Evolutionary conservation across 176 grass and related monocot species (phyloP).

Genomic region (Chloris gayana): DNA sequence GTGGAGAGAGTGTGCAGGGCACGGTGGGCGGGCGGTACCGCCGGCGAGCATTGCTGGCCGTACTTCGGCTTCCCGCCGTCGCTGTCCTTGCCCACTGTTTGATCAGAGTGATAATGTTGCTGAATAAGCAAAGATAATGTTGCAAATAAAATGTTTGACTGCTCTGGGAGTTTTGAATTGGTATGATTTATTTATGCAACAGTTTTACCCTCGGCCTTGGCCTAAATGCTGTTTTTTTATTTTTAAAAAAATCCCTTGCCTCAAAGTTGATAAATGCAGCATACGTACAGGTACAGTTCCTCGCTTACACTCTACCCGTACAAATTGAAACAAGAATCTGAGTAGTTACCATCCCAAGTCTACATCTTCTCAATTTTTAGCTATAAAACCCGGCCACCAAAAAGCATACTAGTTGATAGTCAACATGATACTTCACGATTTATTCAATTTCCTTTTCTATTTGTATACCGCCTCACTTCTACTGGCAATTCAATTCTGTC

Average conservation of each 20-base stretch:
- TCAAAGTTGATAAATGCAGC: too few relatives aligned
- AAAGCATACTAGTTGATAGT: background rate
- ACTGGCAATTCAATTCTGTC: background rate
- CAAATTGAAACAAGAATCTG: slow-evolving; percentile 9
- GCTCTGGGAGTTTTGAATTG: background rate
- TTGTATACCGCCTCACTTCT: slow-evolving; percentile 10
- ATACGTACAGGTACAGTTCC: too few relatives aligned
- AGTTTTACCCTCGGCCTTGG: background rate
- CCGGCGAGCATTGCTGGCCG: slow-evolving; percentile 37
- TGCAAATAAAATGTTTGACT: background rate
- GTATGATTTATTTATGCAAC: background rate
- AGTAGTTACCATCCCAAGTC: background rate
- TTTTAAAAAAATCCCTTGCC: too few relatives aligned
- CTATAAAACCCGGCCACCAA: slow-evolving; percentile 15
- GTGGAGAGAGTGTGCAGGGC: slow-evolving; percentile 40
- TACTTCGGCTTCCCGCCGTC: slow-evolving; percentile 47
- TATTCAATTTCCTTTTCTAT: background rate
- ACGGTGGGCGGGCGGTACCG: background rate
- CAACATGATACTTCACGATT: slow-evolving; percentile 1
- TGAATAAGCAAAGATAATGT: background rate
- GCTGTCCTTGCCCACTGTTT: slow-evolving; percentile 47
- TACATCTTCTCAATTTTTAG: background rate
- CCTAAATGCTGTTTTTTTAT: background rate
- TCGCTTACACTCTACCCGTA: slow-evolving; percentile 15
- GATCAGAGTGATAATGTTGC: background rate